These are phyloP conservation scores for Epithele typhae DNA, from an alignment of 768 basidiomycete species.

Conservation along the genomic window DNA sequence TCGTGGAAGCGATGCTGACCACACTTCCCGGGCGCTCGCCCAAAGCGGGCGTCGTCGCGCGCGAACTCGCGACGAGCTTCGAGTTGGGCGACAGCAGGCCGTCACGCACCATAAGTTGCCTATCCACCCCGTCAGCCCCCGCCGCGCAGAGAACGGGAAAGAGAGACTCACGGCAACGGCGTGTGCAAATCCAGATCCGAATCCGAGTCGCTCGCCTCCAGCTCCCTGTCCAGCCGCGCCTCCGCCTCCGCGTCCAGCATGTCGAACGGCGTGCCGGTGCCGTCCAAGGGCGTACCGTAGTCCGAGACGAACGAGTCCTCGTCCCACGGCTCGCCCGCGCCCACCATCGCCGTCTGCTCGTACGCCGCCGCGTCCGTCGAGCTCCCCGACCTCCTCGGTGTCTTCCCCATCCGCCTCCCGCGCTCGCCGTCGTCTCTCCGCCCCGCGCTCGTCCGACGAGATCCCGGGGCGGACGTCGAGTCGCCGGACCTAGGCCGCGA, in stretches of 20 bases:
- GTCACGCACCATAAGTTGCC: constrained; percentile 35
- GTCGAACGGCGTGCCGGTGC: constrained; percentile 19
- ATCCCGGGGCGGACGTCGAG: constrained; percentile 5
- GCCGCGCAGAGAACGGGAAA: not conserved
- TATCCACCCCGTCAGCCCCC: constrained; percentile 9
- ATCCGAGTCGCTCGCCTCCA: constrained; percentile 30
- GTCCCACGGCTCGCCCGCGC: constrained; percentile 18
- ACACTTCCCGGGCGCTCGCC: constrained; percentile 22
- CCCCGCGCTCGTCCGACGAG: constrained; percentile 6
- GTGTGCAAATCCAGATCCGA: constrained; percentile 36
- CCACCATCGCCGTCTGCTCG: constrained; percentile 8
- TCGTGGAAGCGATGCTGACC: constrained; percentile 22
- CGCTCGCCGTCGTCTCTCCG: not conserved
- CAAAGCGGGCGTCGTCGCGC: constrained; percentile 12
- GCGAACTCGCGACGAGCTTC: constrained; percentile 29
- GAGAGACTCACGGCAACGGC: constrained; percentile 32
- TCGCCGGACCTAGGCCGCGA: too few relatives aligned
- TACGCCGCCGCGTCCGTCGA: constrained; percentile 16
- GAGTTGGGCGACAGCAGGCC: constrained; percentile 37
- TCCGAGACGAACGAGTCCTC: constrained; percentile 25
- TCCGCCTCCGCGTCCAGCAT: constrained; percentile 23
- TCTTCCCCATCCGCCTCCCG: not conserved
- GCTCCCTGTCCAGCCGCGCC: constrained; percentile 20
- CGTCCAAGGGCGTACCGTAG: constrained; percentile 24
- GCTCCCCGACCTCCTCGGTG: constrained; percentile 6